Evolutionary conservation across 108 stramenopile genomes (phyloP).

Genomic region (Pseudonitzschia delicatissima): DNA sequence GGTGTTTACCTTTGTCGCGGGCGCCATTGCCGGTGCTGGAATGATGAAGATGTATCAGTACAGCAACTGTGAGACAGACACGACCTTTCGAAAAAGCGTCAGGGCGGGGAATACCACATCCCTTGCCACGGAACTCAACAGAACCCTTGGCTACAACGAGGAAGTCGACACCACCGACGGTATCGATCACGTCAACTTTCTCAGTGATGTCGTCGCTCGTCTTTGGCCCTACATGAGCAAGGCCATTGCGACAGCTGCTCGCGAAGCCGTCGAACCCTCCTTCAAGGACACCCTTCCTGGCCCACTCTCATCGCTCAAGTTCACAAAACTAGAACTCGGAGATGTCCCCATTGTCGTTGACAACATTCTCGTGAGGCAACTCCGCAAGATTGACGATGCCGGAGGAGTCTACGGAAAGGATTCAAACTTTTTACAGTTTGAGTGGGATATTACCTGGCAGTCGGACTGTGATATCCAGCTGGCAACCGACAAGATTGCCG

Average conservation of each 20-base stretch:
- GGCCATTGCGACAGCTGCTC: conserved; percentile 42
- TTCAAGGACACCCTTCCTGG: conserved; percentile 37
- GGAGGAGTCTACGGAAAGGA: background rate
- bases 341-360: conserved; percentile 52
- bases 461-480: conserved; percentile 58
- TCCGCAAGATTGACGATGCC: conserved; percentile 11
- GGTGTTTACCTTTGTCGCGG: too few relatives aligned
- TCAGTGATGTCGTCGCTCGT: conserved; percentile 44
- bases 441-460: conserved; percentile 63
- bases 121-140: too few relatives aligned
- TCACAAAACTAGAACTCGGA: conserved; percentile 69
- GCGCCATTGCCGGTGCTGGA: too few relatives aligned
- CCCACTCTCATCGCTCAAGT: conserved; percentile 44
- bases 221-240: conserved; percentile 54
- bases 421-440: conserved; percentile 27
- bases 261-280: conserved; percentile 51
- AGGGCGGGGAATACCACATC: too few relatives aligned
- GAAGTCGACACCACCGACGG: background rate
- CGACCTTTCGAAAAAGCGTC: too few relatives aligned
- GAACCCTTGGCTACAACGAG: background rate
- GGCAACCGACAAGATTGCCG: conserved; percentile 31
- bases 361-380: conserved; percentile 50
- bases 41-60: too few relatives aligned
- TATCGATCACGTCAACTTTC: conserved; percentile 5
- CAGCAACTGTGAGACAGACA: too few relatives aligned